Evolutionary conservation across 345 rosid genomes (phyloP).

Genomic region (Tarenaya hassleriana): DNA sequence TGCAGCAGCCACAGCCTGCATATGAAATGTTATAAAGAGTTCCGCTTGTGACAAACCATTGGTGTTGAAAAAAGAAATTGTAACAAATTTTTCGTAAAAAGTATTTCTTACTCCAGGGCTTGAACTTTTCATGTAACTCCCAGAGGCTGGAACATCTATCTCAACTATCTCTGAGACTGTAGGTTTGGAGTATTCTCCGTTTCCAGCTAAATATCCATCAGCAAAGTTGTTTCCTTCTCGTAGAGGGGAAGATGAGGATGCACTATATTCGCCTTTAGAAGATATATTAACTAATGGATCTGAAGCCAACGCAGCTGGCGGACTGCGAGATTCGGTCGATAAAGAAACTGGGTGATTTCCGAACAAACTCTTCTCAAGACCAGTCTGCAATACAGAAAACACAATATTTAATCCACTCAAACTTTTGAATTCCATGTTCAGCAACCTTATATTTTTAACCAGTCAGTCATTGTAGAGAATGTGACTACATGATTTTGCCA

Average conservation of each 20-base stretch:
- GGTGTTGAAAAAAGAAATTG: not conserved
- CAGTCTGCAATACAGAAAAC: constrained; percentile 50
- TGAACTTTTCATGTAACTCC: constrained; percentile 54
- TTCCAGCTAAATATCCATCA: constrained; percentile 37
- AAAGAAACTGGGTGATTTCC: constrained; percentile 83
- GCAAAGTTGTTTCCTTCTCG: constrained; percentile 36
- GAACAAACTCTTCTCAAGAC: constrained; percentile 73
- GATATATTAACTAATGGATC: constrained; percentile 50
- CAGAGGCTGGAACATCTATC: constrained; percentile 75
- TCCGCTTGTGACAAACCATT: constrained; percentile 1
- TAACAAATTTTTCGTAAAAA: constrained; percentile 7
- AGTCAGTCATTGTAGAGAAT: not conserved
- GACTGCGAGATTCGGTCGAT: constrained; percentile 44
- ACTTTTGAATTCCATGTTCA: not conserved
- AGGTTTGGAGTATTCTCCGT: constrained; percentile 44
- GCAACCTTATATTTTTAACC: not conserved
- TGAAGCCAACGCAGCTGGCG: constrained; percentile 76
- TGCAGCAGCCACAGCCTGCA: constrained; percentile 79
- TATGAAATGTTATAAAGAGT: constrained; percentile 20
- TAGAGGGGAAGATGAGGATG: constrained; percentile 35
- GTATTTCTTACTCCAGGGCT: constrained; percentile 70
- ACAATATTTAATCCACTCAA: constrained; percentile 4
- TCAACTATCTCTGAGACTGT: constrained; percentile 73
- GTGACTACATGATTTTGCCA: constrained; percentile 5
- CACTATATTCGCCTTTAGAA: constrained; percentile 22